Evolutionary conservation across 164 flowering plant species (phyloP).

Genomic region (Amborella trichopoda): DNA sequence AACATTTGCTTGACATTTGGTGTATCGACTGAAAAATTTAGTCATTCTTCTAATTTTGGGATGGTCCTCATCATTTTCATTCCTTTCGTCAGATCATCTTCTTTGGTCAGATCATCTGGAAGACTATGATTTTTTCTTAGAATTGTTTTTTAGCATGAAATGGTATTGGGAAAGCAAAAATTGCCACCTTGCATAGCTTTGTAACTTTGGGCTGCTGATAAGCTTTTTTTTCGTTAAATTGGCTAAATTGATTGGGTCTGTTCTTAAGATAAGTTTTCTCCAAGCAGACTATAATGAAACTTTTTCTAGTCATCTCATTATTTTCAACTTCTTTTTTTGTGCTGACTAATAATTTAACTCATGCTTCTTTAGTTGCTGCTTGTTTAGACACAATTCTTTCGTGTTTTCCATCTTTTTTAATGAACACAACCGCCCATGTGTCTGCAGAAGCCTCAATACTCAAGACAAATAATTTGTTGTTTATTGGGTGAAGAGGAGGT

Average conservation of each 20-base stretch:
- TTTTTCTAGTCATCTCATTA: too few species aligned
- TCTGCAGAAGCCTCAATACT: too few species aligned
- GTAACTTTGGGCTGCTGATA: not conserved
- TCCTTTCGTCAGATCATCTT: too few species aligned
- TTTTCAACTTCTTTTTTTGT: too few species aligned
- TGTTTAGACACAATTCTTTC: too few species aligned
- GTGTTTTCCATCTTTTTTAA: too few species aligned
- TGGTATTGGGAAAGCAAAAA: not conserved
- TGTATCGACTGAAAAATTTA: not conserved
- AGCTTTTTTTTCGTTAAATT: not conserved
- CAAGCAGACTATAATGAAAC: too few species aligned
- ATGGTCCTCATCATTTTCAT: not conserved
- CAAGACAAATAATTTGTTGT: too few species aligned
- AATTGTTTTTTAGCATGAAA: not conserved
- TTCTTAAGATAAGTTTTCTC: not conserved
- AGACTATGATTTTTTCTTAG: not conserved
- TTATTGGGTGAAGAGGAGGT: too few species aligned
- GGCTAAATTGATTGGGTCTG: not conserved
- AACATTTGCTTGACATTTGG: not conserved
- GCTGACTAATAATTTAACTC: too few species aligned
- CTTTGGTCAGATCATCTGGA: not conserved
- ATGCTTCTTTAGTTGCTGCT: too few species aligned
- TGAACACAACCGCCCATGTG: too few species aligned
- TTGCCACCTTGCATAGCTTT: not conserved
- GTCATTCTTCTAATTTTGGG: not conserved